Evolutionary conservation across 2,329 filamentous ascomycete genomes (phyloP).

Genomic region (Neoarthrinium moseri): DNA sequence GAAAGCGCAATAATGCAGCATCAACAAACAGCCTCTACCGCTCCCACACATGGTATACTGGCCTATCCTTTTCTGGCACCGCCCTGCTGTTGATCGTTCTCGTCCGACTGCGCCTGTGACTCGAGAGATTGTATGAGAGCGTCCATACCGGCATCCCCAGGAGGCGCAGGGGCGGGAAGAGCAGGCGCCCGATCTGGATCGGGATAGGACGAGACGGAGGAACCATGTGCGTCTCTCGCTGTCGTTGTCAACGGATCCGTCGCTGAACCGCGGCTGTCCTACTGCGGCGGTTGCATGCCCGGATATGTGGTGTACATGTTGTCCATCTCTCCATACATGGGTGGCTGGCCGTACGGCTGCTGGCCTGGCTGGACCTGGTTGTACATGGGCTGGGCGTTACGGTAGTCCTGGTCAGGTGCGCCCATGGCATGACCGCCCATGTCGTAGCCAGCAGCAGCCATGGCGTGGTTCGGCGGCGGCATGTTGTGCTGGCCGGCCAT

Average conservation of each 20-base stretch:
- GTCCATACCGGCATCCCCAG: too few species aligned
- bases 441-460: conserved; percentile 60
- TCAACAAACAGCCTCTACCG: background rate
- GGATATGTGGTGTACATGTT: conserved; percentile 79
- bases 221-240: too few species aligned
- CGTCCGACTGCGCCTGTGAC: too few species aligned
- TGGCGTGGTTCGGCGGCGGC: conserved; percentile 57
- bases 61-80: too few species aligned
- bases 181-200: too few species aligned
- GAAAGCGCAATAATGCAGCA: background rate
- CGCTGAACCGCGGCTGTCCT: background rate
- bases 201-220: too few species aligned
- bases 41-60: background rate
- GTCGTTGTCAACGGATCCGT: background rate
- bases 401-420: conserved; percentile 71
- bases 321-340: conserved; percentile 81
- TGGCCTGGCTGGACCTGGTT: conserved; percentile 75
- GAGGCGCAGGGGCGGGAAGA: too few species aligned
- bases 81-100: too few species aligned
- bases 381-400: conserved; percentile 77
- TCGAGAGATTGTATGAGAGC: too few species aligned
- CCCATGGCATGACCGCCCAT: conserved; percentile 63
- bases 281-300: conserved; percentile 76
- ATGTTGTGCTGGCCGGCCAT: conserved; percentile 53
- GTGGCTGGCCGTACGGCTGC: conserved; percentile 73